phyloP scores from a whole-genome alignment of 1,284 basidiomycete genomes.

The Irpex sp. region DNA sequence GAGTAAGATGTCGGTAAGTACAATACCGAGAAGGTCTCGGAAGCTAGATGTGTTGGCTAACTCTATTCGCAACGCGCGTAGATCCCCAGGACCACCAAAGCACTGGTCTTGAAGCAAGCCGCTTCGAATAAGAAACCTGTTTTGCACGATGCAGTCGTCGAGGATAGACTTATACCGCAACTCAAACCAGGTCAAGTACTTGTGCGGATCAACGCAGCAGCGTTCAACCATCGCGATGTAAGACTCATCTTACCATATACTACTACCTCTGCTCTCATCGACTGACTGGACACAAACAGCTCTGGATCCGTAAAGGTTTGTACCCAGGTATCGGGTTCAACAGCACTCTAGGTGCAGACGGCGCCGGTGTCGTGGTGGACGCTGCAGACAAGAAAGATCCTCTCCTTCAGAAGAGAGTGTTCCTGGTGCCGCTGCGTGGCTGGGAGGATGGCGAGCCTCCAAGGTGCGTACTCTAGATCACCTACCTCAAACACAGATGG shows the following conservation, averaged over 20 bases:
- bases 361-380: conserved; percentile 65
- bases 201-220: conserved; percentile 61
- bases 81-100: conserved; percentile 22
- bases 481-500: background rate
- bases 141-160: conserved; percentile 50
- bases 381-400: conserved; percentile 46
- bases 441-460: conserved; percentile 64
- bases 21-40: too few species aligned
- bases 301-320: conserved; percentile 68
- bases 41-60: too few species aligned
- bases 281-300: too few species aligned
- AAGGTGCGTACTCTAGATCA: conserved; percentile 32
- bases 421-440: conserved; percentile 69
- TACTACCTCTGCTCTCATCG: too few species aligned
- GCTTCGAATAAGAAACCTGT: conserved; percentile 26
- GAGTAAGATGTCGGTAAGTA: too few species aligned
- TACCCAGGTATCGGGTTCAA: conserved; percentile 66
- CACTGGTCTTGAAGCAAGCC: conserved; percentile 38
- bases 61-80: background rate
- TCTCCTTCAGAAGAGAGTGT: conserved; percentile 63
- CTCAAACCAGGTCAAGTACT: conserved; percentile 54
- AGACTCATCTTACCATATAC: conserved; percentile 18
- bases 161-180: conserved; percentile 40
- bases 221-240: conserved; percentile 81
- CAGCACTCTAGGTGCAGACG: conserved; percentile 66